phyloP scores from a whole-genome alignment of 805 yeast species.

The Hemisphaericaspora nanyangensis region DNA sequence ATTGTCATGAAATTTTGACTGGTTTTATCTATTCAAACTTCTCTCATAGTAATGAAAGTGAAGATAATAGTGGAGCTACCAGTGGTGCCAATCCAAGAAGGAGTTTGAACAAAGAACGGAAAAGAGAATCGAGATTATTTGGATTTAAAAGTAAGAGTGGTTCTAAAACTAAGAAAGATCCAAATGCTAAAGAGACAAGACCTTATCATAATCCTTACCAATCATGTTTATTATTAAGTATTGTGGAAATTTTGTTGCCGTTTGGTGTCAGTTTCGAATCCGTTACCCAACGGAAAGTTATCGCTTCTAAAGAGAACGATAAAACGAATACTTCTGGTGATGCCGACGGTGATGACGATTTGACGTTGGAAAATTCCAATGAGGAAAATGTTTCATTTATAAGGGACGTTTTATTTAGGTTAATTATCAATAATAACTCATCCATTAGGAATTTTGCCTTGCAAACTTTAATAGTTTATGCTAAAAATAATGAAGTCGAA shows the following conservation, averaged over 20 bases:
- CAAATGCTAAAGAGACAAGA: conserved; percentile 14
- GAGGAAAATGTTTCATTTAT: conserved; percentile 17
- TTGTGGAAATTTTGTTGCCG: conserved; percentile 30
- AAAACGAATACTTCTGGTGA: neutral
- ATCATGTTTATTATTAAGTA: conserved; percentile 22
- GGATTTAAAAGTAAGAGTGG: conserved; percentile 21
- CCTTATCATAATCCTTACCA: conserved; percentile 36
- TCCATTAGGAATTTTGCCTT: conserved; percentile 35
- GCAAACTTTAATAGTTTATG: conserved; percentile 26
- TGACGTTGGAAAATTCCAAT: conserved; percentile 9
- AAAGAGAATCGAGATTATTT: conserved; percentile 13
- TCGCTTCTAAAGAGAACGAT: neutral
- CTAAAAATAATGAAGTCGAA: conserved; percentile 28
- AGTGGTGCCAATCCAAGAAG: neutral
- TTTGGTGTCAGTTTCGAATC: conserved; percentile 33
- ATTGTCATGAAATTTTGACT: conserved; percentile 33
- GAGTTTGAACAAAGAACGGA: conserved; percentile 19
- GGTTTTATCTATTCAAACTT: conserved; percentile 28
- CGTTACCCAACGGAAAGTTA: conserved; percentile 9
- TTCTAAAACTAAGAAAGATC: conserved; percentile 15
- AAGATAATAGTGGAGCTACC: neutral
- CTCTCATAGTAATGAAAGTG: conserved; percentile 2
- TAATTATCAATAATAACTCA: conserved; percentile 29
- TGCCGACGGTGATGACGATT: conserved; percentile 19
- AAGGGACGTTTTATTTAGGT: conserved; percentile 25